Conservation (phyloP, 495 filamentous ascomycete genomes). For the Penicillium turbatum region DNA sequence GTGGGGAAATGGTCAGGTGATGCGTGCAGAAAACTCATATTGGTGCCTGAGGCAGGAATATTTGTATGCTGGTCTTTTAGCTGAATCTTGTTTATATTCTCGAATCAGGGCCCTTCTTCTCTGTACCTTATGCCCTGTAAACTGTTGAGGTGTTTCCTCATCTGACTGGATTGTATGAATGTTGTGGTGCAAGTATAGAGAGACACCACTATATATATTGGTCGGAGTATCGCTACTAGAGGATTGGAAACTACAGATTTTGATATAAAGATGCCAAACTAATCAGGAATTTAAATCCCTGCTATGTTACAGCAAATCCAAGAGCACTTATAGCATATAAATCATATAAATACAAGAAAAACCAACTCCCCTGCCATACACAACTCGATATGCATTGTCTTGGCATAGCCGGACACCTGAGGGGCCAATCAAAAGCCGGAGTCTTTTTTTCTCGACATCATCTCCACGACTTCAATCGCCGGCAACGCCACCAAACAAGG, state of each 20-base stretch:
- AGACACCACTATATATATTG: constrained; percentile 5
- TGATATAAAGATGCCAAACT: too few relatives aligned
- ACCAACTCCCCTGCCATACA: neutral
- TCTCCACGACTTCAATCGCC: constrained; percentile 13
- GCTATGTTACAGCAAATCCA: too few relatives aligned
- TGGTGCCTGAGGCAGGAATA: constrained; percentile 23
- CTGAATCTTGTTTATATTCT: neutral
- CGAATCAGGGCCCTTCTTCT: neutral
- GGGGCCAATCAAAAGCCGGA: constrained; percentile 29
- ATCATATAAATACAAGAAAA: neutral
- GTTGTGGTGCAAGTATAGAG: too few relatives aligned
- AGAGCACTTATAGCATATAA: too few relatives aligned
- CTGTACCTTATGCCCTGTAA: neutral
- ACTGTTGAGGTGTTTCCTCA: too few relatives aligned
- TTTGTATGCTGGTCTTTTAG: neutral
- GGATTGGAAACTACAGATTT: neutral
- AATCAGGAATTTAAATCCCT: too few relatives aligned
- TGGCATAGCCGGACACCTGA: constrained; percentile 5
- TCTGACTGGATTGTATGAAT: too few relatives aligned
- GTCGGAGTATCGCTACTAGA: too few relatives aligned
- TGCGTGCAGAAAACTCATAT: constrained; percentile 23
- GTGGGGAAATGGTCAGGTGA: constrained; percentile 38
- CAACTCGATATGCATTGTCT: constrained; percentile 4
- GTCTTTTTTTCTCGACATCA: constrained; percentile 36
- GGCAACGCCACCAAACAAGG: neutral